Evolutionary conservation across 306 rosid species (phyloP), one percentile per base, ranked within the genome.

Genomic region (Boehmeria nivea): DNA sequence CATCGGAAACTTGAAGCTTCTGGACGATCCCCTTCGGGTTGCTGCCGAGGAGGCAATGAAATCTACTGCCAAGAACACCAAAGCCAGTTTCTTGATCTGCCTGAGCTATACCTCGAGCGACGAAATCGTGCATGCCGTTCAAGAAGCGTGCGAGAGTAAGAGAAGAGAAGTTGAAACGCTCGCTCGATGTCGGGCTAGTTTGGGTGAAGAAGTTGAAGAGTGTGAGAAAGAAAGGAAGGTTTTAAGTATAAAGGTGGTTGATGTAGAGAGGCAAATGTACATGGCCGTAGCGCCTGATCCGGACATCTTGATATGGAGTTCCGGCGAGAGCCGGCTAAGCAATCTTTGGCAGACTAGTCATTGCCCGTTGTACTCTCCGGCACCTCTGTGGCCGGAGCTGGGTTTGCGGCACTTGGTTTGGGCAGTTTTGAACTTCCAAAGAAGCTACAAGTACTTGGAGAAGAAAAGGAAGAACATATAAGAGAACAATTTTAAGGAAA

Each of bases 201-300:
- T 4, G 5, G 36, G 36, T 31, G 9, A 4, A 6, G 2, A 10
- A 62, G 67, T 48, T 51, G 42, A 53, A 15, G 59, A 69, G 60
- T 54, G 7, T 69, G 72, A 80, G 36, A 31, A 31, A 31, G 26
- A 37, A 13, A n/a, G n/a, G n/a, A n/a, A n/a, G n/a, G n/a, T n/a
- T n/a, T n/a, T n/a, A n/a, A n/a, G 69, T 68, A 63, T 87, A 45
- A 78, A 78, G 55, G 66, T 81, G 20, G 75, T 62, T 12, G 95
- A 87, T 59, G 27, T 81, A 46, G 88, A 87, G 74, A 81, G 66
- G 66, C 72, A 81, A 58, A 66, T 83, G 81, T 78, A 81, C 76
- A 83, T 87, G 93, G 69, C 79, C 25, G 84, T 83, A 61, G 88
- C 86, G 19, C 89, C 93, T 28, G 93, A 87, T 49, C 93, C 93